Conservation (phyloP, 208 protist genomes). For the Tritrichomonas musculus region DNA sequence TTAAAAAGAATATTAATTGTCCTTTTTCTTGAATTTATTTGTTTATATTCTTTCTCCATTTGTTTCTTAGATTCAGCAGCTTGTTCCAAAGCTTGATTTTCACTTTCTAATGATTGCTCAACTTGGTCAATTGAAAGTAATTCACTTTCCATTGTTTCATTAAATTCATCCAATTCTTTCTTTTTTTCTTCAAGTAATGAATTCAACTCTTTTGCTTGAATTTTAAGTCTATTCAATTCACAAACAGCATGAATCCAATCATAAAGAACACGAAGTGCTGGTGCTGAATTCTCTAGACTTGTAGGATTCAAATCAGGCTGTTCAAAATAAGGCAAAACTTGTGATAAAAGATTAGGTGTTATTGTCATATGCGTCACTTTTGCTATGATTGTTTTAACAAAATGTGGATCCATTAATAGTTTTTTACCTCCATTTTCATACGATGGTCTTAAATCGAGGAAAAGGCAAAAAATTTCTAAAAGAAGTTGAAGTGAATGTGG, state of each 20-base stretch:
- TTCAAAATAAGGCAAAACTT: background rate
- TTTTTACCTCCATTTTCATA: background rate
- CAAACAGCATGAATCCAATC: background rate
- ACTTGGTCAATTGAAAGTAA: slow-evolving; percentile 1
- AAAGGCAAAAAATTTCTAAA: background rate
- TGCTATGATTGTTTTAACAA: background rate
- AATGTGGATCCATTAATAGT: slow-evolving; percentile 26
- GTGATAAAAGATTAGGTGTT: background rate
- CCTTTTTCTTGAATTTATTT: background rate
- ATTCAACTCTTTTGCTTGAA: too few relatives aligned
- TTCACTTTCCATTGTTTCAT: background rate
- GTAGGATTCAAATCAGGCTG: background rate
- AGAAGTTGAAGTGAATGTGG: background rate
- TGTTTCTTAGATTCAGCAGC: background rate
- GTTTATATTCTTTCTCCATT: slow-evolving; percentile 29
- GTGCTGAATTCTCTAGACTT: background rate
- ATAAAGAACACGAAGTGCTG: background rate
- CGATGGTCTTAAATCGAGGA: background rate
- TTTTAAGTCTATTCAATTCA: background rate
- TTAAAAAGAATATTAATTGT: background rate
- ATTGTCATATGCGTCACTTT: background rate
- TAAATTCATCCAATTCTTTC: background rate
- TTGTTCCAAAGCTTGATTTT: background rate
- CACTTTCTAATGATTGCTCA: background rate
- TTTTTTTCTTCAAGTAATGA: background rate